A percentile compares a stretch with the other conserved stretches of the same genome.
phyloP scores from a whole-genome alignment of 176 grass and related monocot species.

The Zizania latifolia region DNA sequence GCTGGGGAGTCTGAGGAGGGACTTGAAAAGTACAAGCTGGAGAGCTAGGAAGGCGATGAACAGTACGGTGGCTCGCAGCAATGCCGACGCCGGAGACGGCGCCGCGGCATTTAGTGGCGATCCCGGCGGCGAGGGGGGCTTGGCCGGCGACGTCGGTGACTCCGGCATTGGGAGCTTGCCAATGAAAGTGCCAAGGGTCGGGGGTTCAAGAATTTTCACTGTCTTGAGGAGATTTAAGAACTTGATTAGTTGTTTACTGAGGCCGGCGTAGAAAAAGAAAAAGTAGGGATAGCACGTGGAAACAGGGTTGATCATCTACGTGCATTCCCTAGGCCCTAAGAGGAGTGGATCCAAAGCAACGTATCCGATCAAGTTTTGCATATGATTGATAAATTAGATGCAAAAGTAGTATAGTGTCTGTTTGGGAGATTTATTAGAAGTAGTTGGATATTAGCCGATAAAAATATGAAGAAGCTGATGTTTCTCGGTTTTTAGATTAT shows the following conservation, averaged over 20 bases:
- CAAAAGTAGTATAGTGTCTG: too few species aligned
- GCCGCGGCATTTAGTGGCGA: conserved; percentile 22
- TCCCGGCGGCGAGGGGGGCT: conserved; percentile 16
- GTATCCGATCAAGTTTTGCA: neutral
- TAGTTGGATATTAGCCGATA: neutral
- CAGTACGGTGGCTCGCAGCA: conserved; percentile 32
- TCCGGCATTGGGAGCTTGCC: conserved; percentile 32
- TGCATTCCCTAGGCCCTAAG: neutral
- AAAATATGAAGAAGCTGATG: too few species aligned
- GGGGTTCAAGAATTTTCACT: neutral
- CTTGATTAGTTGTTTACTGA: neutral
- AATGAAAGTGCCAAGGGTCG: neutral
- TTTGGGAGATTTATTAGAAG: neutral
- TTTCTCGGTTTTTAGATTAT: too few species aligned
- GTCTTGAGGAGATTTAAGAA: neutral
- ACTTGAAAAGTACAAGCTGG: conserved; percentile 57
- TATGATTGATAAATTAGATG: neutral
- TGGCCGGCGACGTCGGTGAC: conserved; percentile 12
- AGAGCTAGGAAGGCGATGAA: conserved; percentile 37
- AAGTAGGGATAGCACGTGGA: neutral
- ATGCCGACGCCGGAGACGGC: neutral
- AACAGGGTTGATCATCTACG: neutral
- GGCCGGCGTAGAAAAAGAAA: neutral
- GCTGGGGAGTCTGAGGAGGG: conserved; percentile 9
- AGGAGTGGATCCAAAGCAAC: conserved; percentile 13